Percentiles rank a stretch among this genome's conserved stretches.
Evolutionary conservation across 306 rosid species (phyloP).

Genomic region (Erythrophleum fordii): DNA sequence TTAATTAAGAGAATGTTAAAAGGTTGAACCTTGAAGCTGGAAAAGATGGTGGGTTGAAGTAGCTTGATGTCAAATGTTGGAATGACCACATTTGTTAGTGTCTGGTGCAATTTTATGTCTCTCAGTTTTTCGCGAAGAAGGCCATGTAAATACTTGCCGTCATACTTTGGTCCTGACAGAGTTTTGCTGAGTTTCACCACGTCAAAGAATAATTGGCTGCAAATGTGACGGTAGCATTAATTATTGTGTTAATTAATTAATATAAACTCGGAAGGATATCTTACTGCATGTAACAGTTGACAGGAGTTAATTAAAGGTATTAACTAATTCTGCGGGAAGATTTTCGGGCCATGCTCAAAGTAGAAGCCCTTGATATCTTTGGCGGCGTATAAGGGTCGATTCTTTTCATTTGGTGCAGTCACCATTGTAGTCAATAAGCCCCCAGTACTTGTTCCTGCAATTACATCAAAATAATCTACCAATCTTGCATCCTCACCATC

Average conservation of each 20-base stretch:
- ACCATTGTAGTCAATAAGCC: constrained; percentile 75
- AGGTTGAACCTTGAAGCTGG: constrained; percentile 57
- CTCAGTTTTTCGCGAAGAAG: constrained; percentile 43
- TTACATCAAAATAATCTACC: constrained; percentile 70
- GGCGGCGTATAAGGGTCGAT: constrained; percentile 66
- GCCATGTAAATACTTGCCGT: constrained; percentile 52
- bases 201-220: constrained; percentile 13
- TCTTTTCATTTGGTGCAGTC: constrained; percentile 60
- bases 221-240: not conserved
- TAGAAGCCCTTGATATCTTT: constrained; percentile 68
- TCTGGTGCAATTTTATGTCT: constrained; percentile 36
- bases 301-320: not conserved
- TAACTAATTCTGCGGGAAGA: constrained; percentile 61
- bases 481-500: constrained; percentile 68
- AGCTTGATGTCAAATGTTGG: constrained; percentile 59
- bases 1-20: not conserved
- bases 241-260: not conserved
- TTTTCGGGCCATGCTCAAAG: constrained; percentile 56
- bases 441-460: constrained; percentile 75
- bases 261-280: not conserved
- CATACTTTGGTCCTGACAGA: constrained; percentile 56
- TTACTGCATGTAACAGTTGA: not conserved
- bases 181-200: not conserved
- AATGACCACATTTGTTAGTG: constrained; percentile 60
- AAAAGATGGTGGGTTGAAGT: constrained; percentile 65